A percentile compares a stretch with the other conserved stretches of the same genome.
These are phyloP conservation scores for Beta vulgaris DNA, from an alignment of 148 eudicot genomes.

Conservation along the genomic window DNA sequence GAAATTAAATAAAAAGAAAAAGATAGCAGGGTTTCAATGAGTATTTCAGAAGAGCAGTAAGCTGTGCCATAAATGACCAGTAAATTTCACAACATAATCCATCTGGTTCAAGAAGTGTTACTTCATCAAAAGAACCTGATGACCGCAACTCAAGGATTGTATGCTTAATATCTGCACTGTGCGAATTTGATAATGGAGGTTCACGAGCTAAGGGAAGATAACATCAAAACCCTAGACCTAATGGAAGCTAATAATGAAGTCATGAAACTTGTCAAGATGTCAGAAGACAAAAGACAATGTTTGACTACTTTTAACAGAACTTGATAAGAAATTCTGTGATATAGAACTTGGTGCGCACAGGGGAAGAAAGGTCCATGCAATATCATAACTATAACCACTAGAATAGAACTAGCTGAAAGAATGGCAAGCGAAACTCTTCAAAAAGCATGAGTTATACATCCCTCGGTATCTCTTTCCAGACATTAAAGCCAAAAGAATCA, in stretches of 20 bases:
- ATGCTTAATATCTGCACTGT: background rate
- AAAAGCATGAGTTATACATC: background rate
- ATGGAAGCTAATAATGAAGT: background rate
- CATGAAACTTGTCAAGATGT: background rate
- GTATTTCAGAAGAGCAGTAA: background rate
- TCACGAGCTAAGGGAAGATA: background rate
- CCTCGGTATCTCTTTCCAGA: background rate
- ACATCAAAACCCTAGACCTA: background rate
- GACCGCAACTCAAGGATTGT: background rate
- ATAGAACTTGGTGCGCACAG: background rate
- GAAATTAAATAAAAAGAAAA: background rate
- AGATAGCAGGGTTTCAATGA: background rate
- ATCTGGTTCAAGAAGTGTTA: background rate
- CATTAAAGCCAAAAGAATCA: background rate
- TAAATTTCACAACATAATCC: background rate
- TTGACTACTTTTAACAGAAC: no score
- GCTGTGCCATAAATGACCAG: background rate
- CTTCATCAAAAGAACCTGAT: background rate
- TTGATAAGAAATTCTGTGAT: background rate
- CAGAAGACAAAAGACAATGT: background rate
- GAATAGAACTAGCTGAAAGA: background rate
- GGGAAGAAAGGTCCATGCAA: background rate
- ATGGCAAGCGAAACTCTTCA: background rate
- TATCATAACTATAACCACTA: background rate
- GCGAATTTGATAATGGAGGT: background rate